Evolutionary conservation across 345 rosid species (phyloP).

Genomic region (Brassica rapa): DNA sequence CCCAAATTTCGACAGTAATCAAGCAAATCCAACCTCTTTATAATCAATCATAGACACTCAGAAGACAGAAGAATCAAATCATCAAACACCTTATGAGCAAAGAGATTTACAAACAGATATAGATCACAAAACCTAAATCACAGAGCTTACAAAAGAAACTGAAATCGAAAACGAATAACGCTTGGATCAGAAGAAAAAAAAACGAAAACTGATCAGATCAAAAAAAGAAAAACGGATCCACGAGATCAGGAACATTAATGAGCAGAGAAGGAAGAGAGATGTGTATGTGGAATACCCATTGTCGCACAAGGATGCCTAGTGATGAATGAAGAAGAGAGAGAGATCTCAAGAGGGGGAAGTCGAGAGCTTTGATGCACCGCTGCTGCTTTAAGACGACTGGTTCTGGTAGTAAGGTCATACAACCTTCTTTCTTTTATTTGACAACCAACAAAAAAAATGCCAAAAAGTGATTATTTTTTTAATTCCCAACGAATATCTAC

Average conservation of each 20-base stretch:
- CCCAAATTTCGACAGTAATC: neutral
- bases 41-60: constrained; percentile 1
- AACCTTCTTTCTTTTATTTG: constrained; percentile 26
- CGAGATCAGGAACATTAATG: constrained; percentile 41
- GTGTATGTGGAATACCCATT: constrained; percentile 33
- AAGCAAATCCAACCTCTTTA: constrained; percentile 11
- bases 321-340: constrained; percentile 1
- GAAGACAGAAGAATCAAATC: constrained; percentile 23
- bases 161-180: constrained; percentile 34
- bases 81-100: constrained; percentile 21
- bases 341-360: constrained; percentile 24
- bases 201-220: constrained; percentile 43
- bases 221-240: constrained; percentile 37
- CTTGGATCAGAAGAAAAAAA: neutral
- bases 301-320: constrained; percentile 16
- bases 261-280: constrained; percentile 3
- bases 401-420: constrained; percentile 29
- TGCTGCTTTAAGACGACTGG: constrained; percentile 38
- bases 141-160: constrained; percentile 9
- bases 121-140: constrained; percentile 33
- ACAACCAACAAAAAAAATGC: constrained; percentile 23
- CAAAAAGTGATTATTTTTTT: constrained; percentile 18
- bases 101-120: constrained; percentile 15
- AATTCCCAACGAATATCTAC: constrained; percentile 25
- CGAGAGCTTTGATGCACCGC: constrained; percentile 24